phyloP scores from a whole-genome alignment of 306 rosid species.

The Cajanus cajan region DNA sequence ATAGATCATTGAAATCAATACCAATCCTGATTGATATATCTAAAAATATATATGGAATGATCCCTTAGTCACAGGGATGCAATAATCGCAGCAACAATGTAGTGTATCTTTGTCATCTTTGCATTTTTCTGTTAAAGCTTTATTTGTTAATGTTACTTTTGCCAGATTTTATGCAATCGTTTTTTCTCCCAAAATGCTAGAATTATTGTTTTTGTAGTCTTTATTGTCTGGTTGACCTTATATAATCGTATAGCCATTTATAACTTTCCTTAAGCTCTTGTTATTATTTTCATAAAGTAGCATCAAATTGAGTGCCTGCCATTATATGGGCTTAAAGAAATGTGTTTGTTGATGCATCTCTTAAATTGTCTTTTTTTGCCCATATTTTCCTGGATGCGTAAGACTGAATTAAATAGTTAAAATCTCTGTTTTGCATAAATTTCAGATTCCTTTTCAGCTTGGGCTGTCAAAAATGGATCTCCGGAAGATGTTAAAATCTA shows the following conservation, averaged over 20 bases:
- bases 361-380: not conserved
- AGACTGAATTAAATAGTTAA: not conserved
- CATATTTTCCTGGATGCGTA: not conserved
- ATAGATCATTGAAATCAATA: no score
- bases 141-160: not conserved
- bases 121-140: not conserved
- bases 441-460: conserved; percentile 98
- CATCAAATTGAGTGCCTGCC: not conserved
- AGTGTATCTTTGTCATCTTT: not conserved
- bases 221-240: not conserved
- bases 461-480: conserved; percentile 92
- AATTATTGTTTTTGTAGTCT: not conserved
- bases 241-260: not conserved
- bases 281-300: not conserved
- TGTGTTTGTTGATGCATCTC: not conserved
- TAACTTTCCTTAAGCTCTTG: not conserved
- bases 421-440: conserved; percentile 21
- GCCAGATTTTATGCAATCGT: not conserved
- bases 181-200: not conserved
- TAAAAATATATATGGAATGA: not conserved
- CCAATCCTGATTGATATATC: not conserved
- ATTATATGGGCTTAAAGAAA: not conserved
- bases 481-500: conserved; percentile 84
- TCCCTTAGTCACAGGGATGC: not conserved
- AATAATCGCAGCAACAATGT: no score